Base-by-base conservation (phyloP, 2,329 filamentous ascomycete genomes). In the Fusarium sp. region DNA sequence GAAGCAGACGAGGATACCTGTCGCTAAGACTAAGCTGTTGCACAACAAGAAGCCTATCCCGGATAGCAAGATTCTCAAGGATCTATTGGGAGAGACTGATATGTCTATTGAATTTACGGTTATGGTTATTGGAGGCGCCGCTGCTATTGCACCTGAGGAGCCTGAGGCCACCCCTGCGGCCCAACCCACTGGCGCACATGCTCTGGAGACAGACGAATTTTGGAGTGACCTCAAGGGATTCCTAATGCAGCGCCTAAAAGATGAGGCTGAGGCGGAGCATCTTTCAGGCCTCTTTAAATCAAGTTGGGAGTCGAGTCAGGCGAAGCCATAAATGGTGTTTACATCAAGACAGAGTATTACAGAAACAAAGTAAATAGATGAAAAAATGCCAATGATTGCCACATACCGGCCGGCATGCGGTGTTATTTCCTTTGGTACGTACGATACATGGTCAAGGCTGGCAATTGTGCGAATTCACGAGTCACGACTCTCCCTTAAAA, bases 161-260 rank as follows among this genome's bases (percentile, higher is more conserved):
- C 66, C 72, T n/a, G 73, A 80, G 48, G 82, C 77, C 33, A 49
- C 66, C 17, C 67, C 69, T 5, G 63, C 71, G 15, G 60, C 56
- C 5, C 54, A 63, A 45, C 56, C 73, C 9, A 68, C 83, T n/a
- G 88, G 85, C 69, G 86, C 86, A 33, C 86, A 87, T 27, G 85
- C 91, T 20, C 76, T 97, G 67, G 81, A 87, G 74, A 90, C 88
- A 14, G 87, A 90, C 8, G 89, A 86, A 56, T 99, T 99, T 76
- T 99, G 96, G 96, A 81, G 80, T 10, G 96, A 98, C 81, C 79
- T 99, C 67, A 88, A 89, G 75, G 91, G 87, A 0, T 98, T 95
- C 78, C 77, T 99, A 77, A 81, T 88, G 75, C 92, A 94, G 82
- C 87, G 93, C 76, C 80, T 97, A 72, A 89, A 91, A 78, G 91